Conservation (phyloP, 148 eudicot genomes). For the Amaranthus palmeri region DNA sequence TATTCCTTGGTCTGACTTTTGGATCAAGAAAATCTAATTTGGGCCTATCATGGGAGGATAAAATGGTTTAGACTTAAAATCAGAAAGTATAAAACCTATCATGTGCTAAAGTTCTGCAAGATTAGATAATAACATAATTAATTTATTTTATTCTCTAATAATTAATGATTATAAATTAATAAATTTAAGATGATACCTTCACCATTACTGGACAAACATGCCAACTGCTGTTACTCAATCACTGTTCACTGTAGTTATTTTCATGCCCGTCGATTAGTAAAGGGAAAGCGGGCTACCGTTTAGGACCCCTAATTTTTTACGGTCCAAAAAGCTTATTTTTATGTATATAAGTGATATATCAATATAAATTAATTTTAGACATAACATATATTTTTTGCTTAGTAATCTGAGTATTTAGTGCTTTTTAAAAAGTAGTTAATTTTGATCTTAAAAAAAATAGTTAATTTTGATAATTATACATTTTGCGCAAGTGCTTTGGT, state of each 20-base stretch:
- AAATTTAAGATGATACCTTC: slow-evolving; percentile 16
- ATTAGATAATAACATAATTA: neutral
- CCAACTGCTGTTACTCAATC: slow-evolving; percentile 10
- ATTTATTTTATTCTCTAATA: neutral
- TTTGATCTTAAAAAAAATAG: no score
- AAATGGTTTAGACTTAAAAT: neutral
- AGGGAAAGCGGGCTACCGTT: no score
- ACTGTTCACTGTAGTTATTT: neutral
- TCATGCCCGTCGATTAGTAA: no score
- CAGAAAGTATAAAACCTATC: slow-evolving; percentile 4
- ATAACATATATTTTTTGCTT: no score
- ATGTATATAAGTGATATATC: neutral
- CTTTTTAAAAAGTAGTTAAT: no score
- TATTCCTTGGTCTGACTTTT: slow-evolving; percentile 9
- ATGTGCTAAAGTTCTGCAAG: slow-evolving; percentile 20
- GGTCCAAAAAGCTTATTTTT: neutral
- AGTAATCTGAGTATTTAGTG: no score
- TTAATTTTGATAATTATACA: no score
- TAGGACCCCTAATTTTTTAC: neutral
- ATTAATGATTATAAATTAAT: neutral
- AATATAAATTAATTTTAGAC: neutral
- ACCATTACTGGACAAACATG: slow-evolving; percentile 26
- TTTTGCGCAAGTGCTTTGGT: slow-evolving; percentile 6
- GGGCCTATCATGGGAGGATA: neutral
- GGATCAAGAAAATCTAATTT: slow-evolving; percentile 10